Conservation (phyloP, 768 basidiomycete genomes). For the Asterophora lycoperdoides region DNA sequence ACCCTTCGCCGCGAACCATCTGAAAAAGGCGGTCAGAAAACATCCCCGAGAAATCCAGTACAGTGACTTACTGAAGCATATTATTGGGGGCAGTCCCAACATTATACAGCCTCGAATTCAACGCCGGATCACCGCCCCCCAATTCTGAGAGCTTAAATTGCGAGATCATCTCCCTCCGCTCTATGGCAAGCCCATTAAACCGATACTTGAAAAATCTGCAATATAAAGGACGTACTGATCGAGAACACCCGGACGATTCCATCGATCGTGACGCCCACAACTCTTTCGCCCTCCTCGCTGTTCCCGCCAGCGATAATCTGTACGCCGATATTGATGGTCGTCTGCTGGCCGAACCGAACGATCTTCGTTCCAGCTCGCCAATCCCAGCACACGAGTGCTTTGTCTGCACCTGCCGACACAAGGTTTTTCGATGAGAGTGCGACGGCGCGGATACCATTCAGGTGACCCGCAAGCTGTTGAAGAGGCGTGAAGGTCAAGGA, state of each 20-base stretch:
- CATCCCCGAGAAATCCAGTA: background rate
- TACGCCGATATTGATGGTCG: constrained; percentile 87
- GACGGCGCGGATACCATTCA: constrained; percentile 88
- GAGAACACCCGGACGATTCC: constrained; percentile 89
- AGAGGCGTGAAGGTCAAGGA: constrained; percentile 80
- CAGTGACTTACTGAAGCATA: constrained; percentile 67
- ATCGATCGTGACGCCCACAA: constrained; percentile 90
- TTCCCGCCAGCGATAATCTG: constrained; percentile 62
- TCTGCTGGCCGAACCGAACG: constrained; percentile 89
- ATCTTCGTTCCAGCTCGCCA: constrained; percentile 88
- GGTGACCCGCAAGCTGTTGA: constrained; percentile 79
- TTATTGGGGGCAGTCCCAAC: constrained; percentile 81
- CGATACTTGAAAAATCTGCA: background rate
- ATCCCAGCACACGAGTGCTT: constrained; percentile 84
- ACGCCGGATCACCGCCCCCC: constrained; percentile 59
- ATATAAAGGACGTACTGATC: constrained; percentile 56
- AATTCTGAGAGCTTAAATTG: constrained; percentile 86
- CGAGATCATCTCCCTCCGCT: constrained; percentile 82
- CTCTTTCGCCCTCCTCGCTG: constrained; percentile 65
- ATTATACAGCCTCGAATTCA: constrained; percentile 66
- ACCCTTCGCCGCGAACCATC: constrained; percentile 90
- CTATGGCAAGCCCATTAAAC: constrained; percentile 18
- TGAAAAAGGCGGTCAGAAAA: constrained; percentile 17
- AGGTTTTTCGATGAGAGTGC: constrained; percentile 81
- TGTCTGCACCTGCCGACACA: constrained; percentile 76